Base-by-base conservation (phyloP, 176 grass and related monocot genomes). In the Phoenix dactylifera region DNA sequence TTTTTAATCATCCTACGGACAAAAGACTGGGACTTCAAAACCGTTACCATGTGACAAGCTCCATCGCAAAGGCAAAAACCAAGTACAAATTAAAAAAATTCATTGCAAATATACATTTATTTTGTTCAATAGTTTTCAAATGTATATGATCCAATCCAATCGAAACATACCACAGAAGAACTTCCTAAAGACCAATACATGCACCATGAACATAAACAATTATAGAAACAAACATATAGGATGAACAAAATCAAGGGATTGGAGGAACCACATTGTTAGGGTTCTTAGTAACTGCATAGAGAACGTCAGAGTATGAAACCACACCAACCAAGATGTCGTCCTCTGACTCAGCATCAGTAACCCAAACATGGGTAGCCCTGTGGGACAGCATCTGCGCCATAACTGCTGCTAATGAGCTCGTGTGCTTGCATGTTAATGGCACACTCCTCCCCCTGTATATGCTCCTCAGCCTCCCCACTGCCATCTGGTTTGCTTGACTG, bases 321-420 rank as follows among this genome's bases (percentile, higher is more conserved):
- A 87, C 63, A 24, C 84, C 84, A 57, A 88, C 59, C 63, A 88
- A 69, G 58, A 76, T 29, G 17, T 57, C 63, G 14, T 72, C 63
- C 15, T 75, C 67, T 0, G 10, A 17, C 14, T 69, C 44, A 10
- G 18, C 79, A 50, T 79, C 35, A 5, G 64, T 72, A 22, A 88
- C 76, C 79, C 85, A 88, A 44, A 88, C 51, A 57, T 83, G 79
- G n/a, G 76, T 76, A 15, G 76, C 69, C 68, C 79, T 61, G 49
- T 83, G 73, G 52, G 85, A 76, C 32, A 88, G 63, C 79, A 79
- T 76, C 79, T 88, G 76, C 10, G 76, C 85, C 85, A 88, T 88
- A 29, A 88, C 76, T 0, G 85, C 85, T 0, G 85, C 85, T 12
- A 88, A 76, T 17, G 79, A 88, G 68, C 85, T 88, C 1, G 68